These are phyloP conservation scores for Periconia sp. DNA, from an alignment of 2,329 filamentous ascomycete genomes.

Conservation along the genomic window DNA sequence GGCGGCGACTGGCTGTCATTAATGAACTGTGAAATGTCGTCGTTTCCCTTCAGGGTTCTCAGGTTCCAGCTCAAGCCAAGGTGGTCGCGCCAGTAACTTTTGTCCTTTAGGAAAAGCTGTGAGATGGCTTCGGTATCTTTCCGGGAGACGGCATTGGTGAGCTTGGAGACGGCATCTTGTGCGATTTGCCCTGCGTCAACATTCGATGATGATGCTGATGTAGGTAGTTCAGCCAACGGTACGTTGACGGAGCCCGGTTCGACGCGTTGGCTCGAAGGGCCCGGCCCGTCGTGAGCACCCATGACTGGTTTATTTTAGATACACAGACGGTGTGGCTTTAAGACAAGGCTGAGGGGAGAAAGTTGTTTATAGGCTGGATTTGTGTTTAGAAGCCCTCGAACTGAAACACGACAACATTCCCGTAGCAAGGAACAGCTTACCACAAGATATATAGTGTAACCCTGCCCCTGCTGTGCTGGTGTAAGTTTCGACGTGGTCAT, in stretches of 20 bases:
- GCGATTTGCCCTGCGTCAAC: constrained; percentile 50
- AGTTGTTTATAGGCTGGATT: neutral
- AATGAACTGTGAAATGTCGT: constrained; percentile 47
- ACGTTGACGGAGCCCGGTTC: constrained; percentile 64
- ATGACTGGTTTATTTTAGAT: constrained; percentile 18
- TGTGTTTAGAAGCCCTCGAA: too few relatives aligned
- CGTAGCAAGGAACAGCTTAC: too few relatives aligned
- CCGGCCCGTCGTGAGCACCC: constrained; percentile 28
- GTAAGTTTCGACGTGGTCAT: constrained; percentile 4
- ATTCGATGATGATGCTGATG: constrained; percentile 28
- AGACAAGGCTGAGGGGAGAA: neutral
- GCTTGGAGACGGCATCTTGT: constrained; percentile 40
- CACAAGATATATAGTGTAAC: too few relatives aligned
- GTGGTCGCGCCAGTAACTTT: constrained; percentile 65
- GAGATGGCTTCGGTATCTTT: constrained; percentile 39
- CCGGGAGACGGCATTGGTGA: constrained; percentile 51
- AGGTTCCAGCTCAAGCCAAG: constrained; percentile 63
- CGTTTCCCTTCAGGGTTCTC: constrained; percentile 58
- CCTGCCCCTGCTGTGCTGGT: too few relatives aligned
- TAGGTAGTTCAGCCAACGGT: constrained; percentile 52
- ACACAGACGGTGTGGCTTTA: too few relatives aligned
- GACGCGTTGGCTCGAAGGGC: constrained; percentile 51
- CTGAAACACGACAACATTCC: too few relatives aligned
- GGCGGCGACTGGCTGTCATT: constrained; percentile 39
- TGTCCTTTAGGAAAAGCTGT: constrained; percentile 56